Evolutionary conservation across 208 protist species (phyloP).

Genomic region (Trypanosoma melophagium): DNA sequence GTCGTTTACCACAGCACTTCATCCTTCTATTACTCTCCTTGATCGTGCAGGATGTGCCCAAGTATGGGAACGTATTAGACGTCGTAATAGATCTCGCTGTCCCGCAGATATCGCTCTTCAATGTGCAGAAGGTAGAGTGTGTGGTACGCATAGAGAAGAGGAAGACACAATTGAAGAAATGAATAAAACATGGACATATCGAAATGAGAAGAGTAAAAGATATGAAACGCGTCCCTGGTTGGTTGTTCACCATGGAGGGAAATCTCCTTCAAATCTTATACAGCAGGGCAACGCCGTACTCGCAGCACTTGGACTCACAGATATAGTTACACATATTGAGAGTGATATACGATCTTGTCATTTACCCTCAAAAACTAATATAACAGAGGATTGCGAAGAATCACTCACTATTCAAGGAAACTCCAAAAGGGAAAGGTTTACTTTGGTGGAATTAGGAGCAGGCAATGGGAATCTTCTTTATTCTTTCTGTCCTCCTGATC

Average conservation of each 20-base stretch:
- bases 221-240: slow-evolving; percentile 2
- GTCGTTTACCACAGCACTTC: neutral
- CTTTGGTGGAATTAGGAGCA: slow-evolving; percentile 14
- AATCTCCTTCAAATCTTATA: slow-evolving; percentile 5
- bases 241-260: slow-evolving; percentile 12
- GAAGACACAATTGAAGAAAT: neutral
- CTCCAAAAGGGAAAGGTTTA: neutral
- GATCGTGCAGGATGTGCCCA: neutral
- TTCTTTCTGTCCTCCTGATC: slow-evolving; percentile 21
- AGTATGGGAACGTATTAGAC: neutral
- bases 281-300: slow-evolving; percentile 14
- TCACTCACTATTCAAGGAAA: neutral
- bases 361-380: neutral
- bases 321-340: slow-evolving; percentile 17
- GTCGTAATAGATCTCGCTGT: neutral
- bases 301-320: slow-evolving; percentile 9
- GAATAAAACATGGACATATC: neutral
- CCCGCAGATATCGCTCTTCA: neutral
- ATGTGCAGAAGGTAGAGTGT: neutral
- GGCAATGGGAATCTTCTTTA: slow-evolving; percentile 21
- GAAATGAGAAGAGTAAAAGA: neutral
- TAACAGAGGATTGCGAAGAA: neutral
- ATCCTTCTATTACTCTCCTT: neutral
- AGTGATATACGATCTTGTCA: slow-evolving; percentile 10
- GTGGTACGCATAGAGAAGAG: neutral